Evolutionary conservation across 768 basidiomycete species (phyloP), one percentile per base, ranked within the genome.

Genomic region (Macrolepiota fuliginosa): DNA sequence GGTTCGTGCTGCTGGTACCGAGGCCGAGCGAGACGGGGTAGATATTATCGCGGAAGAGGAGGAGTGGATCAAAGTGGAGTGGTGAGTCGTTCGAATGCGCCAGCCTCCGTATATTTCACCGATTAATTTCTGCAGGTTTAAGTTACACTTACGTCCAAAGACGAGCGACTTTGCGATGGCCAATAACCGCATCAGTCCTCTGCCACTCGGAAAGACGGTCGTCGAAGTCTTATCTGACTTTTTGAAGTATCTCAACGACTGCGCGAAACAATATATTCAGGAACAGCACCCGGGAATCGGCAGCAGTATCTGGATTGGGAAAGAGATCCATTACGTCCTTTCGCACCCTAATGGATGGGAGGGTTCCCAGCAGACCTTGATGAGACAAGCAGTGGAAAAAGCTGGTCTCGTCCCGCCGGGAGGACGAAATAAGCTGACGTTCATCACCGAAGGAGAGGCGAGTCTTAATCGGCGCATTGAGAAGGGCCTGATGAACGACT

Each of bases 301-400:
- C 1, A 57, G 24, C 11, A 68, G 70, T 17, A 62, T 85, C 2
- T 85, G 83, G 84, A 68, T 64, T 9, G 77, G 78, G 11, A 56
- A 83, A 15, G 74, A 79, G 63, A 76, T 82, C 36, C 79, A 83
- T 32, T 81, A 79, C 62, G 74, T 88, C 6, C 74, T 87, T 19
- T 77, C 79, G 1, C 85, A 86, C 63, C 86, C 86, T 9, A 86
- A 87, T 63, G 85, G 83, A 0, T 87, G 86, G 86, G 85, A 81
- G 58, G 82, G 82, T 2, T 67, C 67, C 0, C 85, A 88, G 61
- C 86, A 87, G 63, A 69, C 67, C 12, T 72, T 77, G 65, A 82
- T 87, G 73, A 77, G 85, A 2, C 67, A 69, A 22, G 85, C 86
- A 0, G 83, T 83, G 0, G 69, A 79, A 6, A 60, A 71, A 22